Percentiles rank a stretch among this genome's conserved stretches.
phyloP scores from a whole-genome alignment of 2,329 filamentous ascomycete genomes.

The Venturia aucupariae region DNA sequence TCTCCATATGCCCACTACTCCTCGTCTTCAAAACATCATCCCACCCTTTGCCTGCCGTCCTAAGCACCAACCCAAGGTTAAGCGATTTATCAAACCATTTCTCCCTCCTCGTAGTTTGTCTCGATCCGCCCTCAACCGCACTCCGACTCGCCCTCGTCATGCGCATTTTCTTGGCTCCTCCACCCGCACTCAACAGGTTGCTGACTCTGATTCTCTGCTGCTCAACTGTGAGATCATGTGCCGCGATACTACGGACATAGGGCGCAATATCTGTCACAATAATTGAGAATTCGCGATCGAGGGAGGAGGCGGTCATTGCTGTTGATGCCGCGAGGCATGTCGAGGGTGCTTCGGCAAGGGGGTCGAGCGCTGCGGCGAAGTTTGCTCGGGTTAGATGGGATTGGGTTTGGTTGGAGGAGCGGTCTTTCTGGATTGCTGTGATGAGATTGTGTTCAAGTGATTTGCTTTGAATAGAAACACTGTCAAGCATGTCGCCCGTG shows the following conservation, averaged over 20 bases:
- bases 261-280: slow-evolving; percentile 75
- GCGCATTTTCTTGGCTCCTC: slow-evolving; percentile 49
- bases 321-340: slow-evolving; percentile 25
- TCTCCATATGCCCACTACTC: background rate
- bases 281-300: slow-evolving; percentile 60
- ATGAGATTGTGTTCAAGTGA: background rate
- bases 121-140: slow-evolving; percentile 65
- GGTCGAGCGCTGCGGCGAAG: slow-evolving; percentile 42
- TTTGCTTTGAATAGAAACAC: background rate
- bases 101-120: slow-evolving; percentile 58
- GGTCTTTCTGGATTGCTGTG: background rate
- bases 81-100: slow-evolving; percentile 54
- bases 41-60: slow-evolving; percentile 3
- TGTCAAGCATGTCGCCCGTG: background rate
- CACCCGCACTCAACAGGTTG: slow-evolving; percentile 52
- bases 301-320: slow-evolving; percentile 58
- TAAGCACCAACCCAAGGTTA: slow-evolving; percentile 45
- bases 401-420: background rate
- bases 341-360: slow-evolving; percentile 35
- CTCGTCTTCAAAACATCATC: background rate
- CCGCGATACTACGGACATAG: slow-evolving; percentile 77
- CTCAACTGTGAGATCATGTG: slow-evolving; percentile 64
- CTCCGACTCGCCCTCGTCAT: slow-evolving; percentile 67
- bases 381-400: slow-evolving; percentile 25
- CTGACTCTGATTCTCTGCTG: slow-evolving; percentile 55